Base-by-base conservation (phyloP, 2,329 filamentous ascomycete species). In the Chaetomium olivaceum region DNA sequence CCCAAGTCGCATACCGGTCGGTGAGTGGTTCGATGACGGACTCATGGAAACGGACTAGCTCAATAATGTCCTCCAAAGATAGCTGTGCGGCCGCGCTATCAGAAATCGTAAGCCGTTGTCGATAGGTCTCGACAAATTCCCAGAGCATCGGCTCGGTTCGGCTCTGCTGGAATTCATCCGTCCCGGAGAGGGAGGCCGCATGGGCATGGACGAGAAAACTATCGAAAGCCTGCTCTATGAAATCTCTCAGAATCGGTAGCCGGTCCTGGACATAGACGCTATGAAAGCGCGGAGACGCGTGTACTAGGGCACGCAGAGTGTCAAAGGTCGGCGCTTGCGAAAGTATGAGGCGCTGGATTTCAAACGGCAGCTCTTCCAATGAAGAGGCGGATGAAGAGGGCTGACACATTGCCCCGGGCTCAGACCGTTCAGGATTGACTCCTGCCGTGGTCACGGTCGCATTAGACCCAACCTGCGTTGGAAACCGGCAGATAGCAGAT, bases 1-100 rank as follows among this genome's bases (percentile, higher is more conserved):
- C 67, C 68, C 66, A 70, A 21, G 14, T 23, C 9, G 64, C 54
- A 21, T 65, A 70, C 29, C 58, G 57, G 21, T 68, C 64, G 21
- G 66, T 63, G 1, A 70, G 61, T n/a, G 62, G 60, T n/a, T 70
- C 67, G 56, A 67, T 43, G 16, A 67, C 33, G 9, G 51, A 58
- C 25, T 19, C 27, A 25, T 70, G 64, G 61, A 68, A 68, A 27
- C 57, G 66, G 25, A 57, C 27, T 12, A 70, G n/a, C 14, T 58
- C 9, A 7, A 67, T 25, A 6, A 62, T 14, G 3, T 68, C 62
- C 9, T 70, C 64, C 27, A 58, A 19, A 19, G 54, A 31, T 12
- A 58, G 52, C 25, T 29, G 54, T 9, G 16, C 12, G 16, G 33
- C 21, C 36, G 55, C 7, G 31, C 31, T 33, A 36, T 48, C 27